phyloP scores from a whole-genome alignment of 345 rosid genomes.

The Trapa bicornis region DNA sequence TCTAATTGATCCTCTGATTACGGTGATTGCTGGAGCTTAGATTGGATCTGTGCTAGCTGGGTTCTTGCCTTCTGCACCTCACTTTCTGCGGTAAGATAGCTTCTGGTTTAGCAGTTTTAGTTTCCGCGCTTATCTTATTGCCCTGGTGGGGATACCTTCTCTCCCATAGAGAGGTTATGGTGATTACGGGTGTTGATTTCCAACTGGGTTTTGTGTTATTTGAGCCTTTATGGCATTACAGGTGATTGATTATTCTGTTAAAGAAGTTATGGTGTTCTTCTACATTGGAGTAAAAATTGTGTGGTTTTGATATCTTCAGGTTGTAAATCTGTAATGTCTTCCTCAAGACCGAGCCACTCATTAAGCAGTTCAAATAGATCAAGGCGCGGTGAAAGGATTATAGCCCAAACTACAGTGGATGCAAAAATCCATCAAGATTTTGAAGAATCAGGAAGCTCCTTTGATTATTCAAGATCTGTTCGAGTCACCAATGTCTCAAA shows the following conservation, averaged over 20 bases:
- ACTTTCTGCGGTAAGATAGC: background rate
- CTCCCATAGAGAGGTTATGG: background rate
- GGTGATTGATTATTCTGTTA: background rate
- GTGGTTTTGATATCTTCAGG: constrained; percentile 2
- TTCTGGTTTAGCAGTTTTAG: background rate
- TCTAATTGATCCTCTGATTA: background rate
- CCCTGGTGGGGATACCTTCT: background rate
- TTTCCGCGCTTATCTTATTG: background rate
- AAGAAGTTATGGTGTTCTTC: background rate
- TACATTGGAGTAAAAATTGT: background rate
- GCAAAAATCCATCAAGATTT: constrained; percentile 87
- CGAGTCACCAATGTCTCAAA: constrained; percentile 29
- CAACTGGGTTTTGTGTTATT: background rate
- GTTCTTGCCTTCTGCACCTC: background rate
- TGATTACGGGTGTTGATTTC: background rate
- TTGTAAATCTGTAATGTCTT: constrained; percentile 45
- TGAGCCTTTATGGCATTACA: background rate
- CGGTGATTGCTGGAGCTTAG: background rate
- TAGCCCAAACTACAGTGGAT: constrained; percentile 88
- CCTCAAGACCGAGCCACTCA: constrained; percentile 68
- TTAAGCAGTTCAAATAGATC: constrained; percentile 60
- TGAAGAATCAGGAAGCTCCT: constrained; percentile 82
- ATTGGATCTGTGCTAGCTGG: background rate
- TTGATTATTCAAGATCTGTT: constrained; percentile 78
- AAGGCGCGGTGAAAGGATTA: constrained; percentile 65